Conservation (phyloP, 768 basidiomycete species). For the Brasilioporus rufonigricans region DNA sequence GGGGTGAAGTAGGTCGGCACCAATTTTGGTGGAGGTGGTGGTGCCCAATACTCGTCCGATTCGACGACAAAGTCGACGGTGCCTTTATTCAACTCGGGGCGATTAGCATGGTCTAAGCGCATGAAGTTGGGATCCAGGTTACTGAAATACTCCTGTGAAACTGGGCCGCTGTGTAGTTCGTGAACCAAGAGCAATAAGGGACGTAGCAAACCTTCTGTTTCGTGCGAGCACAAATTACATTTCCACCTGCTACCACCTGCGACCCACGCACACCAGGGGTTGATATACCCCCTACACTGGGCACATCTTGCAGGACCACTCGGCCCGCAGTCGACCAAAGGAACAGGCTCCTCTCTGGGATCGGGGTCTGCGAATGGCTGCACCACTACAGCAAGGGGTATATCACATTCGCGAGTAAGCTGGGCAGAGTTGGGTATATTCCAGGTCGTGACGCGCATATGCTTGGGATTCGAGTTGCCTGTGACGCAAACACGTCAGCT, state of each 20-base stretch:
- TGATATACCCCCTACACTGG: conserved; percentile 86
- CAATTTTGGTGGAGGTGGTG: conserved; percentile 56
- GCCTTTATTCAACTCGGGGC: conserved; percentile 86
- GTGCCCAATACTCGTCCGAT: conserved; percentile 78
- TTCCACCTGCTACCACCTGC: conserved; percentile 84
- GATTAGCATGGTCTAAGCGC: conserved; percentile 74
- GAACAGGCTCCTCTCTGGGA: conserved; percentile 74
- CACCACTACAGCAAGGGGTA: conserved; percentile 82
- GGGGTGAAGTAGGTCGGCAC: conserved; percentile 52
- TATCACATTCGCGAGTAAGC: conserved; percentile 74
- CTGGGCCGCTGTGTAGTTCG: conserved; percentile 38
- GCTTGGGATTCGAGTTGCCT: conserved; percentile 92
- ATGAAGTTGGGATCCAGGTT: conserved; percentile 75
- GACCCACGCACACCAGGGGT: conserved; percentile 88
- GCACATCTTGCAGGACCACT: conserved; percentile 82
- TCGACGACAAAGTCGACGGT: conserved; percentile 89
- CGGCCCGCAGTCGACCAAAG: conserved; percentile 68
- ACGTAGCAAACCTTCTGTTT: conserved; percentile 70
- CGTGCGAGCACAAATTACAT: conserved; percentile 86
- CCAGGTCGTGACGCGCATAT: conserved; percentile 87
- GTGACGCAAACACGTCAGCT: conserved; percentile 14
- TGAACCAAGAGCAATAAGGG: conserved; percentile 3
- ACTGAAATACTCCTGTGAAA: conserved; percentile 78
- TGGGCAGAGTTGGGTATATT: conserved; percentile 78
- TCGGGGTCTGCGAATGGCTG: conserved; percentile 90